Evolutionary conservation across 2,329 filamentous ascomycete genomes (phyloP).

Genomic region (Endocalyx cinctus): DNA sequence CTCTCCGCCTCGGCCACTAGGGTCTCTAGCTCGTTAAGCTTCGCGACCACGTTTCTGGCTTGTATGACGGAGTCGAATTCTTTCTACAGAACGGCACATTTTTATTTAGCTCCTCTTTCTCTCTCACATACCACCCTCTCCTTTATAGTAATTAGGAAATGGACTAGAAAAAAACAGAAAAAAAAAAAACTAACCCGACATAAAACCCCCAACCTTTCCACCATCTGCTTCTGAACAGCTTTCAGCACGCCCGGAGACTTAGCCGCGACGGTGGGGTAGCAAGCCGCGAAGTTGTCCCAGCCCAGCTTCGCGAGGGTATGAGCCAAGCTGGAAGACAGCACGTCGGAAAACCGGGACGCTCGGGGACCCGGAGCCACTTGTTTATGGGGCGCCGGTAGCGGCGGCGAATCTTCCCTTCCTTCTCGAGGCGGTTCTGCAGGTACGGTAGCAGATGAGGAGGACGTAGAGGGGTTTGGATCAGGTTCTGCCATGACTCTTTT

Average conservation of each 20-base stretch:
- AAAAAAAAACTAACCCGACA: constrained; percentile 39
- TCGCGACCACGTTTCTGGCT: constrained; percentile 47
- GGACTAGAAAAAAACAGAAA: constrained; percentile 1
- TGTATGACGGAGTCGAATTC: constrained; percentile 54
- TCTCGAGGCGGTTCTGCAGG: no score
- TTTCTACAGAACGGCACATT: constrained; percentile 29
- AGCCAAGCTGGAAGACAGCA: constrained; percentile 48
- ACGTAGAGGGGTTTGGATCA: no score
- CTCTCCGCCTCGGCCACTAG: constrained; percentile 47
- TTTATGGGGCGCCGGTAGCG: constrained; percentile 35
- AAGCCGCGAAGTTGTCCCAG: constrained; percentile 54
- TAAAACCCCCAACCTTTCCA: constrained; percentile 48
- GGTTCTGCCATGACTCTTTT: no score
- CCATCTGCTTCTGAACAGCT: constrained; percentile 55
- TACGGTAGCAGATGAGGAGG: no score
- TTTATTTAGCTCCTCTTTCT: constrained; percentile 1
- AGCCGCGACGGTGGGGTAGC: constrained; percentile 56
- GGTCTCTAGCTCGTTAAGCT: constrained; percentile 55
- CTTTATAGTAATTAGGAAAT: no score
- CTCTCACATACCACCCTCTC: constrained; percentile 1
- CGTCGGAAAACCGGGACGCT: constrained; percentile 48
- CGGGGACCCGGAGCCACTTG: constrained; percentile 50
- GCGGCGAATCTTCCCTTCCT: constrained; percentile 13
- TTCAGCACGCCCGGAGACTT: constrained; percentile 46
- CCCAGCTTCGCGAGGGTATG: constrained; percentile 52